Evolutionary conservation across 192 early-diverging fungal species (phyloP).

Genomic region (Endogone sp.): DNA sequence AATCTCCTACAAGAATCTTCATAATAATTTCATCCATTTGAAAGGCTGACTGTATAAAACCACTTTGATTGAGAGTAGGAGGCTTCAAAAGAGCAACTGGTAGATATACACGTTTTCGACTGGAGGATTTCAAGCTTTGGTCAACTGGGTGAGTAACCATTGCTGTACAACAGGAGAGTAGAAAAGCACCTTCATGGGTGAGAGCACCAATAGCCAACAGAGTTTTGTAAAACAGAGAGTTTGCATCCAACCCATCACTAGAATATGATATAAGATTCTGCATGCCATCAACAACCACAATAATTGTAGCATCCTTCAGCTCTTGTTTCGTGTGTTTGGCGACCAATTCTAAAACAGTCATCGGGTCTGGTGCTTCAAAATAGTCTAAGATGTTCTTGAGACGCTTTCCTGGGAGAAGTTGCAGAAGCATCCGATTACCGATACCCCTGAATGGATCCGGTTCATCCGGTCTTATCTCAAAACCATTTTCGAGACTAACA

Average conservation of each 20-base stretch:
- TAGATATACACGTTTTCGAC: slow-evolving; percentile 16
- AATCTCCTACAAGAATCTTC: slow-evolving; percentile 28
- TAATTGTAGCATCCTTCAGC: slow-evolving; percentile 17
- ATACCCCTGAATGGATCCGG: slow-evolving; percentile 11
- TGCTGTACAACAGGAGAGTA: slow-evolving; percentile 22
- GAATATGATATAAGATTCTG: slow-evolving; percentile 15
- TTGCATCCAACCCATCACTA: slow-evolving; percentile 14
- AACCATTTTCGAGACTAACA: slow-evolving; percentile 27
- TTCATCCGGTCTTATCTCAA: background rate
- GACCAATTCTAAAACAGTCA: slow-evolving; percentile 17
- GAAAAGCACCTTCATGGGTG: slow-evolving; percentile 11
- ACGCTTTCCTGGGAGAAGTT: slow-evolving; percentile 16
- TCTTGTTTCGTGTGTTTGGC: slow-evolving; percentile 12
- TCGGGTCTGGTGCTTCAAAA: slow-evolving; percentile 17
- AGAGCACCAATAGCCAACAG: slow-evolving; percentile 25
- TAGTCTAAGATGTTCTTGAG: slow-evolving; percentile 12
- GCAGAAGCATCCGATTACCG: slow-evolving; percentile 25
- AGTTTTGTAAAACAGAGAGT: slow-evolving; percentile 17
- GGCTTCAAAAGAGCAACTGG: slow-evolving; percentile 25
- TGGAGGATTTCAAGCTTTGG: slow-evolving; percentile 13
- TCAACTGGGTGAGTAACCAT: slow-evolving; percentile 17
- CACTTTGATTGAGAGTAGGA: slow-evolving; percentile 10
- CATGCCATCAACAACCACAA: slow-evolving; percentile 28
- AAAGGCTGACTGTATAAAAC: slow-evolving; percentile 12
- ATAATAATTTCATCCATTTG: slow-evolving; percentile 18